Conservation (phyloP, 495 filamentous ascomycete species). For the Lepraria neglecta region DNA sequence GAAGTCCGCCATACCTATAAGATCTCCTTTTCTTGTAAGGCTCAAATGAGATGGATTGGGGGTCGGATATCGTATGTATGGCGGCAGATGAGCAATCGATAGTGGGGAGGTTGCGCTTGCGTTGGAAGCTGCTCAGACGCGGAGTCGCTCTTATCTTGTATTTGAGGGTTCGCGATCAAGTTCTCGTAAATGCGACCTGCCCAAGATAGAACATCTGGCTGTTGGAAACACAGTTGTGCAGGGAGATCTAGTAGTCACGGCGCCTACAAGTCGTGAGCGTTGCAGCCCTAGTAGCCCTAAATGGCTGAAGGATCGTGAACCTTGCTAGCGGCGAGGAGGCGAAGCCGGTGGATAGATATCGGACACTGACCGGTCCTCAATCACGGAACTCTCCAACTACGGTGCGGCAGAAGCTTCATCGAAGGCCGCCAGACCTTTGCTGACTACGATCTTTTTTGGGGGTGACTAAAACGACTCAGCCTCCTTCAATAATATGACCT, state of each 20-base stretch:
- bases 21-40: slow-evolving; percentile 4
- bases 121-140: slow-evolving; percentile 1
- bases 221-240: neutral
- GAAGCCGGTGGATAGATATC: slow-evolving; percentile 7
- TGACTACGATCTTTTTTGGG: slow-evolving; percentile 4
- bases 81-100: slow-evolving; percentile 1
- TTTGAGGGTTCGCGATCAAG: neutral
- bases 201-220: slow-evolving; percentile 17
- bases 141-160: neutral
- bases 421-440: slow-evolving; percentile 1
- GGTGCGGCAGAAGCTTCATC: slow-evolving; percentile 5
- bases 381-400: neutral
- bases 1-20: slow-evolving; percentile 6
- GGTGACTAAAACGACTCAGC: slow-evolving; percentile 11
- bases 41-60: neutral
- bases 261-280: slow-evolving; percentile 3
- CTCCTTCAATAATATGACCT: slow-evolving; percentile 9
- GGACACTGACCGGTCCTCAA: neutral
- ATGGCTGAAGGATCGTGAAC: slow-evolving; percentile 3
- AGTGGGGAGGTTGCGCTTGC: slow-evolving; percentile 19
- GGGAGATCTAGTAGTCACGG: slow-evolving; percentile 3
- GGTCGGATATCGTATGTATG: slow-evolving; percentile 6
- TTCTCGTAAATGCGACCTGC: neutral
- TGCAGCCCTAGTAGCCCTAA: slow-evolving; percentile 15
- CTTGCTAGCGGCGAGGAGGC: slow-evolving; percentile 13